Base-by-base conservation (phyloP, 768 basidiomycete genomes). In the Mycena sanguinolenta region DNA sequence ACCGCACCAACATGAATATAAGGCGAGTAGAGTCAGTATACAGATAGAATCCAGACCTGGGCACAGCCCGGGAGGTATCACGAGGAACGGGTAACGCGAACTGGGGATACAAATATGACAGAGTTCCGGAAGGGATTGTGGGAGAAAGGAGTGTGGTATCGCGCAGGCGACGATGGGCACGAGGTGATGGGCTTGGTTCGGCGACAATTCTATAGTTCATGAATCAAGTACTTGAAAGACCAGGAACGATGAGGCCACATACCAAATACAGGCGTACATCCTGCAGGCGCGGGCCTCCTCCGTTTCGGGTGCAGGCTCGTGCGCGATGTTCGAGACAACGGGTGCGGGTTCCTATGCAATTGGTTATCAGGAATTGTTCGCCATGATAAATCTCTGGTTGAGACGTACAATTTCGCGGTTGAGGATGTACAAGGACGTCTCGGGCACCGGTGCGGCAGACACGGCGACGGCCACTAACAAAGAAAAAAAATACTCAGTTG, bases 261-360 rank as follows among this genome's bases (percentile, higher is more conserved):
- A 63, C 67, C 62, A 69, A 34, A 69, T 63, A 9, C 67, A 69
- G 1, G 55, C 9, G 36, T 63, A 63, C 55, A 69, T 58, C 19
- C 57, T 63, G 62, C 67, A 69, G 2, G 42, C 67, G 0, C 67
- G 53, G 17, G 60, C 53, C 28, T 62, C 60, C 13, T 54, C 38
- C 27, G 50, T 38, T 28, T 55, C 54, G 4, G 60, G 38, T 30
- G 46, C 53, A 5, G 44, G 54, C 3, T 34, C 60, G 9, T 54
- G 67, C 0, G 67, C 60, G 42, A 68, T 60, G 2, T 68, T 60
- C 10, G 39, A 27, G 23, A 63, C 60, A 12, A 58, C 12, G 17
- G 67, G 38, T 4, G 60, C 25, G 23, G 30, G 34, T 23, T 58
- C 58, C 58, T 61, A n/a, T 6, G 53, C 9, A 34, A 14, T 36